Conservation (phyloP, 169 alveolate species). For the Cryptosporidium canis region DNA sequence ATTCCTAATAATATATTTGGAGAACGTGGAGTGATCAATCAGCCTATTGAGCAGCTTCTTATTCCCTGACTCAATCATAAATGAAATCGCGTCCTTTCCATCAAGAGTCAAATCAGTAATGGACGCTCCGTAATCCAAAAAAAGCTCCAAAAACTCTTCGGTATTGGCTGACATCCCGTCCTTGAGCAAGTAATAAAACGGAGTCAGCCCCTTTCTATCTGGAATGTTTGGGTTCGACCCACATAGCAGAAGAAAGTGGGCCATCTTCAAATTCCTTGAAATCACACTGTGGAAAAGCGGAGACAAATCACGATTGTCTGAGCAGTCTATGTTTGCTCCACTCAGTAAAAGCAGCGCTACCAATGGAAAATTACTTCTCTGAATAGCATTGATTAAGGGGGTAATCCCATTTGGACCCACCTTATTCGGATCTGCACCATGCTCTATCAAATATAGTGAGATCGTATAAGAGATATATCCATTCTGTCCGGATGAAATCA, state of each 20-base stretch:
- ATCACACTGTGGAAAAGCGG: slow-evolving; percentile 58
- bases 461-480: slow-evolving; percentile 50
- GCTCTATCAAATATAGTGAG: slow-evolving; percentile 18
- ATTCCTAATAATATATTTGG: slow-evolving; percentile 5
- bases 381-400: slow-evolving; percentile 47
- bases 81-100: slow-evolving; percentile 59
- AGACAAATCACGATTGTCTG: slow-evolving; percentile 37
- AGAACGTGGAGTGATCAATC: slow-evolving; percentile 19
- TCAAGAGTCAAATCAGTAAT: slow-evolving; percentile 53
- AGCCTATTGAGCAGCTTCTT: neutral
- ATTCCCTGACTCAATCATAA: slow-evolving; percentile 39
- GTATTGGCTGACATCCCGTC: slow-evolving; percentile 19
- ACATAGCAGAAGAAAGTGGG: slow-evolving; percentile 41
- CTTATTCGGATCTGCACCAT: slow-evolving; percentile 60
- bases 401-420: neutral
- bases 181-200: slow-evolving; percentile 36
- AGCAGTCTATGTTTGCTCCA: slow-evolving; percentile 58
- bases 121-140: slow-evolving; percentile 51
- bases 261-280: slow-evolving; percentile 12
- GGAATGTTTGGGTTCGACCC: slow-evolving; percentile 53
- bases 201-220: slow-evolving; percentile 47
- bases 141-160: slow-evolving; percentile 7
- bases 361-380: slow-evolving; percentile 52
- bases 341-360: slow-evolving; percentile 23
- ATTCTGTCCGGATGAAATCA: slow-evolving; percentile 30